phyloP scores from a whole-genome alignment of 2,329 filamentous ascomycete species.

The Parastagonospora nodorum region DNA sequence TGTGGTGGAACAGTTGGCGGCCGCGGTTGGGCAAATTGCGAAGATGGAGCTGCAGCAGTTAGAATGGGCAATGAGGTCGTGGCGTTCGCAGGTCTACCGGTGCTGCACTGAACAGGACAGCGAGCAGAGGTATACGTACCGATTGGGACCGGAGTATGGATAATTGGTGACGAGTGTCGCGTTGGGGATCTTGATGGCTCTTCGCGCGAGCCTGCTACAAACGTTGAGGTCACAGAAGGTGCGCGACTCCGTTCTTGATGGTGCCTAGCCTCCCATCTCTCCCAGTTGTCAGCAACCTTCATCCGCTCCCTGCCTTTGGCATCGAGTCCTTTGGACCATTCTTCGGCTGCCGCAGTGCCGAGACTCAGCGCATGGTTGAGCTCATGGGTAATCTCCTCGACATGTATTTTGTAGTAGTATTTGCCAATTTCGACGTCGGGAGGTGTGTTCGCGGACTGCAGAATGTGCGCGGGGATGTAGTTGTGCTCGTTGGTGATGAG shows the following conservation, averaged over 20 bases:
- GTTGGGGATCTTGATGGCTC: constrained; percentile 31
- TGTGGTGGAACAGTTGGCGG: constrained; percentile 42
- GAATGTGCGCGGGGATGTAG: constrained; percentile 61
- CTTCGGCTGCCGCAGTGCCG: constrained; percentile 70
- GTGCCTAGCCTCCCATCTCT: constrained; percentile 67
- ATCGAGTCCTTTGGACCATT: constrained; percentile 79
- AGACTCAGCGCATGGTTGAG: constrained; percentile 68
- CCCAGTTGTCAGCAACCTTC: constrained; percentile 71
- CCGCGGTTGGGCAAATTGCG: constrained; percentile 35
- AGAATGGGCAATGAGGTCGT: constrained; percentile 32
- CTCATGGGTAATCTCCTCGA: constrained; percentile 66
- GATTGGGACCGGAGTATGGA: constrained; percentile 41
- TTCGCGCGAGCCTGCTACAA: constrained; percentile 21
- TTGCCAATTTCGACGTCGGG: constrained; percentile 63
- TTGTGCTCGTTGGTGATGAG: constrained; percentile 67
- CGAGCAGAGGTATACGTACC: constrained; percentile 38
- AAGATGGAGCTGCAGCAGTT: constrained; percentile 36
- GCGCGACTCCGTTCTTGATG: constrained; percentile 20
- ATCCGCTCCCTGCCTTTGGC: constrained; percentile 64
- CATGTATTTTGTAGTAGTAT: constrained; percentile 66
- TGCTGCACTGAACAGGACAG: constrained; percentile 17
- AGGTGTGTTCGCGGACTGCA: constrained; percentile 59
- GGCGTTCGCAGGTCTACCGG: constrained; percentile 18
- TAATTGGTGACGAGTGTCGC: constrained; percentile 34
- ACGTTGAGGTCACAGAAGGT: constrained; percentile 21